A percentile compares a stretch with the other conserved stretches of the same genome.
Evolutionary conservation across 768 basidiomycete genomes (phyloP).

Genomic region (Boletus vinaceobasis): DNA sequence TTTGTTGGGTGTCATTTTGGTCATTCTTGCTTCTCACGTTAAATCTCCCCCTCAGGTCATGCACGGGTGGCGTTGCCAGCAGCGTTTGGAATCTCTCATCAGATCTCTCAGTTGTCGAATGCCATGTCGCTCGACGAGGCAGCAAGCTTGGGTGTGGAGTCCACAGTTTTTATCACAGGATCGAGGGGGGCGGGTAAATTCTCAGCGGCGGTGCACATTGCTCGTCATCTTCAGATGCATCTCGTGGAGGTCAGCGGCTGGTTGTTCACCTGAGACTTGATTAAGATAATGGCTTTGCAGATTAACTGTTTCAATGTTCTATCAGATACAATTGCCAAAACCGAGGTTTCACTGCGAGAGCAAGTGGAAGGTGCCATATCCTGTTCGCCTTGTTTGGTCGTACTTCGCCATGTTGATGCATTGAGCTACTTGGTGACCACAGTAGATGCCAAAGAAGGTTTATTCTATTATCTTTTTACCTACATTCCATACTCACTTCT

Average conservation of each 20-base stretch:
- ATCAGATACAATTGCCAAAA: slow-evolving; percentile 73
- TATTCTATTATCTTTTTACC: neutral
- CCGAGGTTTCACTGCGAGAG: slow-evolving; percentile 67
- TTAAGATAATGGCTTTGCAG: slow-evolving; percentile 37
- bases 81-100: slow-evolving; percentile 37
- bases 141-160: slow-evolving; percentile 56
- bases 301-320: slow-evolving; percentile 83
- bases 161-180: slow-evolving; percentile 78
- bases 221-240: slow-evolving; percentile 69
- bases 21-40: neutral
- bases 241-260: slow-evolving; percentile 58
- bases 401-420: slow-evolving; percentile 80
- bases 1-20: slow-evolving; percentile 40
- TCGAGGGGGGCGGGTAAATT: slow-evolving; percentile 80
- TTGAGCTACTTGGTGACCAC: slow-evolving; percentile 59
- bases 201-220: slow-evolving; percentile 53
- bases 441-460: slow-evolving; percentile 62
- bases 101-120: slow-evolving; percentile 54
- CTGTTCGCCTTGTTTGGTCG: slow-evolving; percentile 81
- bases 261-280: neutral
- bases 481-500: neutral
- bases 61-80: neutral
- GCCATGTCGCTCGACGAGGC: slow-evolving; percentile 58
- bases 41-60: slow-evolving; percentile 22
- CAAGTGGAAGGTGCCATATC: slow-evolving; percentile 72